phyloP scores from a whole-genome alignment of 2,329 filamentous ascomycete species.

The Cladobotryum mycophilum region DNA sequence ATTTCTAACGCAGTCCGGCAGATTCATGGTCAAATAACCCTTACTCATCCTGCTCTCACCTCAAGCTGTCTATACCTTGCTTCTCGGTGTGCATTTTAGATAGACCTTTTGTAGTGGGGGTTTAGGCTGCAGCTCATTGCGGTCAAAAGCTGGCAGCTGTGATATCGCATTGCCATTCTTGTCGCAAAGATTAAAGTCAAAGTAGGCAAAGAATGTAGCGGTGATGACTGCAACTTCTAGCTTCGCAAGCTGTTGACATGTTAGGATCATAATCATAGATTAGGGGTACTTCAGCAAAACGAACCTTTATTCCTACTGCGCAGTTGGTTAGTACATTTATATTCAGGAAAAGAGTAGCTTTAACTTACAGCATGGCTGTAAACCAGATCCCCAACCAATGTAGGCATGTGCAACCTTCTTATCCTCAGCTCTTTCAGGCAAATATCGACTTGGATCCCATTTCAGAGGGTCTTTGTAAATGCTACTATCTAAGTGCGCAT shows the following conservation, averaged over 20 bases:
- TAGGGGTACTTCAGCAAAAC: slow-evolving; percentile 14
- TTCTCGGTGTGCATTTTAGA: no score
- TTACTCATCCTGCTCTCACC: no score
- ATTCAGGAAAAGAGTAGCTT: background rate
- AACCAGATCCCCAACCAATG: slow-evolving; percentile 30
- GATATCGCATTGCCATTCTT: slow-evolving; percentile 25
- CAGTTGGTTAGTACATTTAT: no score
- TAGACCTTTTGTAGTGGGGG: no score
- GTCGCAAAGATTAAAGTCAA: slow-evolving; percentile 40
- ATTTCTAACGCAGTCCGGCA: no score
- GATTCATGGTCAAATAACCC: no score
- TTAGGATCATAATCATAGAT: background rate
- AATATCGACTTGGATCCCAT: slow-evolving; percentile 46
- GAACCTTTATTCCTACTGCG: background rate
- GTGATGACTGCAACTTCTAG: slow-evolving; percentile 45
- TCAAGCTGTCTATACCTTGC: no score
- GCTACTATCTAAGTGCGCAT: slow-evolving; percentile 41
- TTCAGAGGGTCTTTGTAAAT: slow-evolving; percentile 42
- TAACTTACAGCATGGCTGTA: slow-evolving; percentile 26
- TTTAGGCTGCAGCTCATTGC: no score
- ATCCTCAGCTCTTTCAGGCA: slow-evolving; percentile 42
- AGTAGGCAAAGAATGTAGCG: slow-evolving; percentile 42
- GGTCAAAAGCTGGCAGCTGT: background rate
- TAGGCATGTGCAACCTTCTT: slow-evolving; percentile 23
- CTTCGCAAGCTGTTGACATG: slow-evolving; percentile 39